Evolutionary conservation across 2,329 filamentous ascomycete species (phyloP).

Genomic region (Ceratocystis destructans): DNA sequence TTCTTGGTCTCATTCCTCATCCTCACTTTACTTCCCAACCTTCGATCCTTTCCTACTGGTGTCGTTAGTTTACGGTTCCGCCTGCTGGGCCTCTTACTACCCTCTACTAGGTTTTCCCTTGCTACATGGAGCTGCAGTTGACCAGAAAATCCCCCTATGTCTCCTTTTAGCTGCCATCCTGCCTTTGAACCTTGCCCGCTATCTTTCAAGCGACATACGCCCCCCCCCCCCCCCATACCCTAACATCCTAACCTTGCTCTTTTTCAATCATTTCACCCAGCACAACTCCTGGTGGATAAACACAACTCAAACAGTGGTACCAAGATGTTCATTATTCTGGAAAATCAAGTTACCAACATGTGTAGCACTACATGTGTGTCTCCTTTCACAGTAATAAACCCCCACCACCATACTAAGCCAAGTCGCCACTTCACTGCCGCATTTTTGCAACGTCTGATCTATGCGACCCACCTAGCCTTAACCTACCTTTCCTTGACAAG

Average conservation of each 20-base stretch:
- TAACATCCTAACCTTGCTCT: not conserved
- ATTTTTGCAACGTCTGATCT: not conserved
- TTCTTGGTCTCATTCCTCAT: not conserved
- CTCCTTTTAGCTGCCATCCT: not conserved
- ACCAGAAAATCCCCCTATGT: not conserved
- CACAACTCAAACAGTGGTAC: not conserved
- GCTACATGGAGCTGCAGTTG: not conserved
- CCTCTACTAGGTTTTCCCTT: not conserved
- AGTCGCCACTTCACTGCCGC: constrained; percentile 4
- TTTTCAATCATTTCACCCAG: not conserved
- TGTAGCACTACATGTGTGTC: not conserved
- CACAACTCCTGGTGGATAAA: not conserved
- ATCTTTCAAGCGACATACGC: not conserved
- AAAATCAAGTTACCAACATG: not conserved
- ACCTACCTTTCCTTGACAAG: not conserved
- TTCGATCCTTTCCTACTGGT: not conserved
- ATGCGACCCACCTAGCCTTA: not conserved
- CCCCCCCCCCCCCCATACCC: not conserved
- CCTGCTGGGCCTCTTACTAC: not conserved
- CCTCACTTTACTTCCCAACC: not conserved
- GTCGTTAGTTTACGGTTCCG: not conserved
- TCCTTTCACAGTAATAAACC: not conserved
- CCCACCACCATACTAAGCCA: not conserved
- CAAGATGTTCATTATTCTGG: not conserved
- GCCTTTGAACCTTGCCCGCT: not conserved